Evolutionary conservation across 2,329 filamentous ascomycete genomes (phyloP), one percentile per base, ranked within the genome.

Genomic region (Alternaria metachromatica): DNA sequence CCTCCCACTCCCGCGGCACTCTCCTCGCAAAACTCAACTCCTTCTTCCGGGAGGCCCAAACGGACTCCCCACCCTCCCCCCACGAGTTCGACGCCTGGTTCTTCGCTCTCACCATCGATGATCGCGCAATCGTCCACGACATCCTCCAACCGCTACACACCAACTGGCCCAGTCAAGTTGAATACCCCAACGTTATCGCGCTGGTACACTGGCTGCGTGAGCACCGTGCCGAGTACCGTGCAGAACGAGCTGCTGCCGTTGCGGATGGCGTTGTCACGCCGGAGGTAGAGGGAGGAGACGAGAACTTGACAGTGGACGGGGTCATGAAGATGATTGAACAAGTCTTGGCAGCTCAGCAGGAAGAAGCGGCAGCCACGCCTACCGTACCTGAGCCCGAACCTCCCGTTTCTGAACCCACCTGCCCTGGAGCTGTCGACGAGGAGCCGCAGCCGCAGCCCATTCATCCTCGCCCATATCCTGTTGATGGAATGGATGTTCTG

Each of bases 261-360:
- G 33, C 7, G 33, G 4, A 37, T 37, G 30, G 6, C 3, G 30
- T 1, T 4, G 3, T 1, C 0, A 1, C 1, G 30, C 30, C 2
- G 30, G 30, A 37, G 30, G 30, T 1, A 33, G 30, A 33, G 6
- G 30, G 30, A 33, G 12, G 30, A 30, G 28, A 30, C 3, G 30
- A 33, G 12, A 33, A 33, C 12, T 33, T 33, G 30, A 30, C 28
- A 30, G 28, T 12, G 28, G 28, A 30, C 12, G 28, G 12, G 28
- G 12, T 13, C 12, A 7, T 30, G 30, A 33, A 33, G 12, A 33
- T 33, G 30, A 37, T 37, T 8, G 3, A 37, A 37, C 30, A 15
- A 4, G 30, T 5, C 4, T 15, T 15, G 30, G 30, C 1, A 15
- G 30, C 30, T 37, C 33, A 4, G 1, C 33, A 3, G 33, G 33